Percentiles rank a stretch among this genome's conserved stretches.
phyloP scores from a whole-genome alignment of 2,329 filamentous ascomycete species.

The Clonostachys rhizophaga region DNA sequence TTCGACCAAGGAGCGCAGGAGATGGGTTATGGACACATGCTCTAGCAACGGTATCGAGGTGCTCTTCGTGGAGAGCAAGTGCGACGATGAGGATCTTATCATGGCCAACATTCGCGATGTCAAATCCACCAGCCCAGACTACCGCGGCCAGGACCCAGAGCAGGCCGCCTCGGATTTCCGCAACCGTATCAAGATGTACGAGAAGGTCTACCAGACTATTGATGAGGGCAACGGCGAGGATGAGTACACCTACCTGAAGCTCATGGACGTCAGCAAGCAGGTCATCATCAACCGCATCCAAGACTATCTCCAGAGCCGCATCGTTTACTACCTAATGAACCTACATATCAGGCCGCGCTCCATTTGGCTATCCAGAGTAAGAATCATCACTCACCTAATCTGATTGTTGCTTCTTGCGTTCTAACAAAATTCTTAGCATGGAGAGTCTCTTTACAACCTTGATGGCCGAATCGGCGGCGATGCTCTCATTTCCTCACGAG shows the following conservation, averaged over 20 bases:
- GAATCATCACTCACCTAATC: slow-evolving; percentile 15
- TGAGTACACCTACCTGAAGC: slow-evolving; percentile 90
- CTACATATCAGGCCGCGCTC: slow-evolving; percentile 94
- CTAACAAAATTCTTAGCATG: slow-evolving; percentile 56
- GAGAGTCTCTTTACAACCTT: slow-evolving; percentile 90
- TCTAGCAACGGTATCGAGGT: slow-evolving; percentile 76
- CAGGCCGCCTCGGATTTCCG: slow-evolving; percentile 86
- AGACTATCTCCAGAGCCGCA: slow-evolving; percentile 92
- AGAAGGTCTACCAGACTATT: slow-evolving; percentile 93
- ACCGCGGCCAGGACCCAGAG: slow-evolving; percentile 90
- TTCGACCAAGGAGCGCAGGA: slow-evolving; percentile 81
- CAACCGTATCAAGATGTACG: slow-evolving; percentile 92
- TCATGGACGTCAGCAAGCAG: slow-evolving; percentile 92
- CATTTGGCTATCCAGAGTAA: slow-evolving; percentile 90
- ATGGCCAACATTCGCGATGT: slow-evolving; percentile 98
- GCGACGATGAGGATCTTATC: slow-evolving; percentile 91
- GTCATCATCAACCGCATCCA: slow-evolving; percentile 98
- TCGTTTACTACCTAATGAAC: slow-evolving; percentile 99
- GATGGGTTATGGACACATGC: slow-evolving; percentile 86
- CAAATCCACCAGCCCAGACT: slow-evolving; percentile 95
- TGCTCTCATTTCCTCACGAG: slow-evolving; percentile 78
- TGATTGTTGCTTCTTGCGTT: not conserved
- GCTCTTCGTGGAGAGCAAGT: slow-evolving; percentile 94
- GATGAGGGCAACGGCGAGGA: slow-evolving; percentile 76
- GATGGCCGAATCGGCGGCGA: slow-evolving; percentile 91